Conservation (phyloP, 495 filamentous ascomycete species). For the Evernia prunastri region DNA sequence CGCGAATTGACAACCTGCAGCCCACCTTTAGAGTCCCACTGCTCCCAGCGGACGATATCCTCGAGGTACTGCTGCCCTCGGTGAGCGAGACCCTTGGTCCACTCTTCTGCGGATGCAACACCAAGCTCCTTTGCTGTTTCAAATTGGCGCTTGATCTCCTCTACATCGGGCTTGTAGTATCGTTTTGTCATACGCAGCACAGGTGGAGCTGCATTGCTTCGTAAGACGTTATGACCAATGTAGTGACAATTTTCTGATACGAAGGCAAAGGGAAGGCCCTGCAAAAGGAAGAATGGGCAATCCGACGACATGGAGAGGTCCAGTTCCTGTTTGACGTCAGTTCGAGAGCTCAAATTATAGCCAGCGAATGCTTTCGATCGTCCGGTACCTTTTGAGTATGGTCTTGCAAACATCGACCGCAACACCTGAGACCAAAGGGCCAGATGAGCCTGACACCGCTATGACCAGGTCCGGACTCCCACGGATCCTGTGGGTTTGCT, state of each 20-base stretch:
- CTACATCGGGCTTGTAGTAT: conserved; percentile 53
- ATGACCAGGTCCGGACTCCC: conserved; percentile 46
- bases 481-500: conserved; percentile 33
- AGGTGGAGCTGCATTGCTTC: conserved; percentile 40
- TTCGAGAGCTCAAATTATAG: conserved; percentile 3
- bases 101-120: conserved; percentile 57
- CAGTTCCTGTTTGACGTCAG: conserved; percentile 47
- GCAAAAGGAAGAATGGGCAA: conserved; percentile 49
- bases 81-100: conserved; percentile 61
- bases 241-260: conserved; percentile 51
- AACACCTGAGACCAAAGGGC: conserved; percentile 57
- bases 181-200: conserved; percentile 51
- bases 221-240: conserved; percentile 46
- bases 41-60: conserved; percentile 63
- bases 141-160: conserved; percentile 49
- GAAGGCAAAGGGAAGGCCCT: conserved; percentile 59
- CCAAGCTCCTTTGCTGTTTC: conserved; percentile 53
- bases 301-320: conserved; percentile 53
- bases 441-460: conserved; percentile 52
- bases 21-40: conserved; percentile 53
- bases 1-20: conserved; percentile 22
- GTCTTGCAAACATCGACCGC: conserved; percentile 53
- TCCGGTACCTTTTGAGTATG: conserved; percentile 52
- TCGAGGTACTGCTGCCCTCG: conserved; percentile 49
- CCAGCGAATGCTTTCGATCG: not conserved